Evolutionary conservation across 2,329 filamentous ascomycete species (phyloP).

Genomic region (Leptographium flavum): DNA sequence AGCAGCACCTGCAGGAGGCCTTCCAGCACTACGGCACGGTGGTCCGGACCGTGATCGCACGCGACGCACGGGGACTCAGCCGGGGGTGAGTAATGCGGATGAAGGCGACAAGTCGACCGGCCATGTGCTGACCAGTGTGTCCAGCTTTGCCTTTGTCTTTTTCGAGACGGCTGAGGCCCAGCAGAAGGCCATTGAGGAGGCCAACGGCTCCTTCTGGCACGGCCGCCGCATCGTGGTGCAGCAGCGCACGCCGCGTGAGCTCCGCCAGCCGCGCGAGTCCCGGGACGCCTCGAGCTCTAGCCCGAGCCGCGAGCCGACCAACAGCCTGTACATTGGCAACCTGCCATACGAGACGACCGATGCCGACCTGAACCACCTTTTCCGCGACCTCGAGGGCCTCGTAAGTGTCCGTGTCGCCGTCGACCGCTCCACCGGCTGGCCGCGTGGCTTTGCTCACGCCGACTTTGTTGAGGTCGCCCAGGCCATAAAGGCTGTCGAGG

Average conservation of each 20-base stretch:
- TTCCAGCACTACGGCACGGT: conserved; percentile 20
- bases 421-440: conserved; percentile 66
- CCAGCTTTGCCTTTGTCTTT: conserved; percentile 21
- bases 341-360: conserved; percentile 79
- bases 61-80: conserved; percentile 21
- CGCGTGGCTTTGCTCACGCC: conserved; percentile 71
- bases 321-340: conserved; percentile 64
- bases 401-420: conserved; percentile 69
- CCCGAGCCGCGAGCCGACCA: conserved; percentile 11
- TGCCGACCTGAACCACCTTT: conserved; percentile 64
- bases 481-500: conserved; percentile 44
- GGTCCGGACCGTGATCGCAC: conserved; percentile 13
- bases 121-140: not conserved
- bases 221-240: conserved; percentile 20
- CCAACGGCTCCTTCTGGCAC: conserved; percentile 23
- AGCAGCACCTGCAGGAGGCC: conserved; percentile 19
- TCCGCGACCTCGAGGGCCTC: conserved; percentile 55
- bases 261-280: too few species aligned
- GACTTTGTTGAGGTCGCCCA: conserved; percentile 59
- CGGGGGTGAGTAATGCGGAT: conserved; percentile 16
- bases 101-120: too few species aligned
- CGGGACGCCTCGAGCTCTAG: not conserved
- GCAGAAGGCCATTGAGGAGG: conserved; percentile 14
- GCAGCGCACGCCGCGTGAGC: conserved; percentile 6
- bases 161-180: conserved; percentile 13